Percentiles rank a stretch among this genome's conserved stretches.
Evolutionary conservation across 2,329 filamentous ascomycete genomes (phyloP).

Genomic region (Phoma sp.): DNA sequence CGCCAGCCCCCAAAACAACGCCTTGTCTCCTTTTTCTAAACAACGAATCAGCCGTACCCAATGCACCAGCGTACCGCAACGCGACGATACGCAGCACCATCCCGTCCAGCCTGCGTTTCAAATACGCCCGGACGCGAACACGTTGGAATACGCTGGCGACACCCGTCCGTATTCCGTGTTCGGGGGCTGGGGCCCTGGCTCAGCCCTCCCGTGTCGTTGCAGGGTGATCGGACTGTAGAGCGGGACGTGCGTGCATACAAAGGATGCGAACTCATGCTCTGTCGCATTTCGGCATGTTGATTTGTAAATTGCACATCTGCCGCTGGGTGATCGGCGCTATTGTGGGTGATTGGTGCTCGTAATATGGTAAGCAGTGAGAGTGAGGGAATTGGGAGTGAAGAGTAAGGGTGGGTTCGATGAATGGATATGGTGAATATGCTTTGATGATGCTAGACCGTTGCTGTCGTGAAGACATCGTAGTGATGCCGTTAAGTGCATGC

Average conservation of each 20-base stretch:
- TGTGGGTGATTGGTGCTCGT: neutral
- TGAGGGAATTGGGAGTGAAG: neutral
- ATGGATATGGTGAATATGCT: neutral
- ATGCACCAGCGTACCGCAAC: slow-evolving; percentile 4
- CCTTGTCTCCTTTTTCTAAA: neutral
- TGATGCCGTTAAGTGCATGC: neutral
- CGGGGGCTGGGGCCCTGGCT: neutral
- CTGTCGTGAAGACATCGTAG: neutral
- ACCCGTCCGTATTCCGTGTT: slow-evolving; percentile 1
- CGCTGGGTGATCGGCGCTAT: slow-evolving; percentile 11
- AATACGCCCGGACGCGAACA: neutral
- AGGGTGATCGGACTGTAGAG: neutral
- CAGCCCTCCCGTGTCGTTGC: neutral
- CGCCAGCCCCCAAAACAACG: neutral
- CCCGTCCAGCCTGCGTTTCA: neutral
- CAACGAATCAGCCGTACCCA: neutral
- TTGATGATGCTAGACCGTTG: neutral
- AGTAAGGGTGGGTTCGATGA: neutral
- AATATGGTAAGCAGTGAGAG: too few species aligned
- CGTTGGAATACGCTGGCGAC: slow-evolving; percentile 8
- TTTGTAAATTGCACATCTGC: slow-evolving; percentile 15
- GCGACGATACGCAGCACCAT: too few species aligned
- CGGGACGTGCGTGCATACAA: slow-evolving; percentile 10
- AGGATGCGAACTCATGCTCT: slow-evolving; percentile 18
- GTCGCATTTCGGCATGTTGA: slow-evolving; percentile 2